These are phyloP conservation scores for Boehmeria nivea DNA, from an alignment of 306 rosid species.

Conservation along the genomic window DNA sequence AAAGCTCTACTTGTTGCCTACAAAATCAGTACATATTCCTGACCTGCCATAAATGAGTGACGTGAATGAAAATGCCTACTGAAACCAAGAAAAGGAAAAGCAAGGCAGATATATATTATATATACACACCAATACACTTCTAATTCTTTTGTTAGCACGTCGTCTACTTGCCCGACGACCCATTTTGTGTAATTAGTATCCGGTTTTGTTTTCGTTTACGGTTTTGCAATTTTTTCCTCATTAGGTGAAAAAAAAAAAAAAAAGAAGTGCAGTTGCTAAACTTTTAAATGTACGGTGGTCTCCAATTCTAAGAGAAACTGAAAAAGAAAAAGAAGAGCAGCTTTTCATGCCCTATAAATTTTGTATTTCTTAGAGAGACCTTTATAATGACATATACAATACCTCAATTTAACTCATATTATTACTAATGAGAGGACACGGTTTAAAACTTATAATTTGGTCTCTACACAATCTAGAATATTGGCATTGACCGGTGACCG, in stretches of 20 bases:
- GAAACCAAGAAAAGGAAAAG: slow-evolving; percentile 20
- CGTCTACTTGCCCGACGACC: slow-evolving; percentile 34
- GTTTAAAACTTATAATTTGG: too few species aligned
- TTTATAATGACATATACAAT: too few species aligned
- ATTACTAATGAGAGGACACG: too few species aligned
- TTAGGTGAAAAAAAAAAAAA: not conserved
- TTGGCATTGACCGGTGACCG: too few species aligned
- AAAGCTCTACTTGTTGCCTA: slow-evolving; percentile 23
- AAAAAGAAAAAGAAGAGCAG: too few species aligned
- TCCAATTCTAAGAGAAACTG: too few species aligned
- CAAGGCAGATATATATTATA: slow-evolving; percentile 19
- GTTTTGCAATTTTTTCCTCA: too few species aligned
- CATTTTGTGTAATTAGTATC: slow-evolving; percentile 41
- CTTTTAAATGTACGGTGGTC: too few species aligned
- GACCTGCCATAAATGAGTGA: slow-evolving; percentile 19
- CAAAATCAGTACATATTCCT: slow-evolving; percentile 21
- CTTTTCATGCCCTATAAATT: too few species aligned
- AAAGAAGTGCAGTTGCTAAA: not conserved
- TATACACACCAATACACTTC: slow-evolving; percentile 26
- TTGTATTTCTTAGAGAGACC: too few species aligned
- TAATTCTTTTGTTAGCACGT: slow-evolving; percentile 38
- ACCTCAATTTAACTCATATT: too few species aligned
- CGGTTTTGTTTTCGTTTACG: slow-evolving; percentile 12
- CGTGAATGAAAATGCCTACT: slow-evolving; percentile 16
- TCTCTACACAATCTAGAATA: too few species aligned